phyloP scores from a whole-genome alignment of 805 yeast species.

The Lachancea meyersii region DNA sequence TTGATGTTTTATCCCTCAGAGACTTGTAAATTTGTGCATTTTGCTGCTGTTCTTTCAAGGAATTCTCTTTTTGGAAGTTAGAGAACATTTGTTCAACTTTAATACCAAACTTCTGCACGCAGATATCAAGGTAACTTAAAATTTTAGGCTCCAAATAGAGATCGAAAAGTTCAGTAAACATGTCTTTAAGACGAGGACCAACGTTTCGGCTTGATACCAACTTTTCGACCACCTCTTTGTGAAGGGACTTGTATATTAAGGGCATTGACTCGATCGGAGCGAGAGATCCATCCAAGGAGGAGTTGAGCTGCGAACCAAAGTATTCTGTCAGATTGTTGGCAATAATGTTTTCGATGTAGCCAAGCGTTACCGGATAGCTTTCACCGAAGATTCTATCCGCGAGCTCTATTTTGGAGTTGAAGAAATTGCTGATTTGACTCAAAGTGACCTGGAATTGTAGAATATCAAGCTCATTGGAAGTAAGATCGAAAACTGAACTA shows the following conservation, averaged over 20 bases:
- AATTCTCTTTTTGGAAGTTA: conserved; percentile 22
- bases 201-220: conserved; percentile 36
- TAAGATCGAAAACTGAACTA: conserved; percentile 21
- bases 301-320: conserved; percentile 21
- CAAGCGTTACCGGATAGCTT: conserved; percentile 36
- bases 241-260: conserved; percentile 26
- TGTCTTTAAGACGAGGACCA: conserved; percentile 29
- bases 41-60: conserved; percentile 33
- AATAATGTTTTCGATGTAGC: conserved; percentile 35
- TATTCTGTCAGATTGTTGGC: conserved; percentile 33
- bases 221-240: conserved; percentile 31
- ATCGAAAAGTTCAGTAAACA: conserved; percentile 32
- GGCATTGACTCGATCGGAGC: conserved; percentile 30
- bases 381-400: conserved; percentile 37
- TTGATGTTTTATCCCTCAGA: conserved; percentile 35
- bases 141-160: conserved; percentile 35
- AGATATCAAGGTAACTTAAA: conserved; percentile 30
- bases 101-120: conserved; percentile 28
- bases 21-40: conserved; percentile 40
- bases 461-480: conserved; percentile 16
- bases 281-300: conserved; percentile 2
- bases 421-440: conserved; percentile 24
- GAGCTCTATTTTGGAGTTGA: conserved; percentile 34
- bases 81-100: conserved; percentile 23
- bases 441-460: conserved; percentile 23